Evolutionary conservation across 2,329 filamentous ascomycete species (phyloP).

Genomic region (Epichloe brachyelytri): DNA sequence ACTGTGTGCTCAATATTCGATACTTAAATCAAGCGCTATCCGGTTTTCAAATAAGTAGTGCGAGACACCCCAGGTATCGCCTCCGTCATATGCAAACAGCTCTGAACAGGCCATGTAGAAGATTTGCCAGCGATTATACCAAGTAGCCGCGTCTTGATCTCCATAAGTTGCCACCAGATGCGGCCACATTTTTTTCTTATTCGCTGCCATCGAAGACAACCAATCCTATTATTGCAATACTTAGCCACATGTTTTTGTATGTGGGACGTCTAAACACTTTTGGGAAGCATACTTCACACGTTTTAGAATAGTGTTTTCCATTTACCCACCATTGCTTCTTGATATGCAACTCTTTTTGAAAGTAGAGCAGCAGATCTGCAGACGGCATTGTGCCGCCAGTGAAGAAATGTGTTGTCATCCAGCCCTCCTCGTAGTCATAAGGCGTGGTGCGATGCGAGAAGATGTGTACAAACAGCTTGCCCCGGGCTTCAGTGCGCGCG

Average conservation of each 20-base stretch:
- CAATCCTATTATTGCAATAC: conserved; percentile 33
- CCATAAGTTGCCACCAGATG: conserved; percentile 53
- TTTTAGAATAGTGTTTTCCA: conserved; percentile 54
- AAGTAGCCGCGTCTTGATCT: conserved; percentile 42
- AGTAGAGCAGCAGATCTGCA: conserved; percentile 52
- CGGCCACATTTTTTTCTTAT: conserved; percentile 49
- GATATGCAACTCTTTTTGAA: conserved; percentile 48
- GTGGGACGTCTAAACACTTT: too few species aligned
- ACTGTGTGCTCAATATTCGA: neutral
- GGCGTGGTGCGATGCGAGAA: conserved; percentile 52
- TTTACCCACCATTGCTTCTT: conserved; percentile 59
- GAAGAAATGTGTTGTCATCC: conserved; percentile 66
- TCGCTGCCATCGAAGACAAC: conserved; percentile 45
- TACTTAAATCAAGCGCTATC: conserved; percentile 3
- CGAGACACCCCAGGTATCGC: conserved; percentile 54
- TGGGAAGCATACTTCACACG: conserved; percentile 42
- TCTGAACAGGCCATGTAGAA: conserved; percentile 62
- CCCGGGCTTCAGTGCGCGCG: conserved; percentile 45
- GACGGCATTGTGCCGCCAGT: conserved; percentile 61
- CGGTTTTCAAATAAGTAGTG: conserved; percentile 53
- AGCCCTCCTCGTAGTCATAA: conserved; percentile 59
- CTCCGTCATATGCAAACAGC: conserved; percentile 51
- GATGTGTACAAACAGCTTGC: conserved; percentile 58
- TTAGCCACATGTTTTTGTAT: neutral
- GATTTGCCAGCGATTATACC: conserved; percentile 60